Evolutionary conservation across 2,329 filamentous ascomycete species (phyloP), one percentile per base, ranked within the genome.

Genomic region (Fusarium pseudocircinatum): DNA sequence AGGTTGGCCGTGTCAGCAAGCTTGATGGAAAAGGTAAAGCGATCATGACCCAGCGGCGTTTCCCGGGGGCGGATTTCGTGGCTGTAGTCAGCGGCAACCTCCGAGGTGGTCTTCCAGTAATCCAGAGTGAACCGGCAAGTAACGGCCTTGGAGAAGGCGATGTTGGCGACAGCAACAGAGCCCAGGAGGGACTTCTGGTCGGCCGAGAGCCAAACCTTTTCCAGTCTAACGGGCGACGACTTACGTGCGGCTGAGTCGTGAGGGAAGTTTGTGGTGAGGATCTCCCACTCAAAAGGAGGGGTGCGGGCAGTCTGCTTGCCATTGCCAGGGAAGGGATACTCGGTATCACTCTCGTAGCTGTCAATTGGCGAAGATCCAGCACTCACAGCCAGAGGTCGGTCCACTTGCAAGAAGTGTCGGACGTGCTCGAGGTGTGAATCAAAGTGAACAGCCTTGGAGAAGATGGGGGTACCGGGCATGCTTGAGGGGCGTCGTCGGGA

Each of bases 91-190:
- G 94, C 96, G 42, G 88, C 88, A 4, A 98, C 93, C 81, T 99
- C 96, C 2, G 96, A 99, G 0, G 95, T 97, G 0, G 96, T 99
- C 87, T 97, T 97, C 96, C 96, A 99, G 84, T 97, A 96, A 82
- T 99, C 96, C 52, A 98, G 88, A 0, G 96, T 99, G 82, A 99
- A 99, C 57, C 96, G 91, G 81, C 94, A 96, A n/a, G 93, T 91
- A 60, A 99, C 94, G 11, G 87, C 83, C 84, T 99, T 99, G 60
- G 95, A 89, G 84, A 97, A 99, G 1, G 95, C 90, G 47, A 98
- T 83, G 82, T 99, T 99, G 80, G 92, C 91, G 28, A 97, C 95
- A 13, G 91, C 93, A 59, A 97, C 89, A 24, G 91, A 93, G 18
- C 96, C 96, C 57, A 97, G 87, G 73, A 99, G 84, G 3, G 89